A percentile compares a stretch with the other conserved stretches of the same genome.
These are phyloP conservation scores for Xerophyta viscosa DNA, from an alignment of 106 monocot species.

Conservation along the genomic window DNA sequence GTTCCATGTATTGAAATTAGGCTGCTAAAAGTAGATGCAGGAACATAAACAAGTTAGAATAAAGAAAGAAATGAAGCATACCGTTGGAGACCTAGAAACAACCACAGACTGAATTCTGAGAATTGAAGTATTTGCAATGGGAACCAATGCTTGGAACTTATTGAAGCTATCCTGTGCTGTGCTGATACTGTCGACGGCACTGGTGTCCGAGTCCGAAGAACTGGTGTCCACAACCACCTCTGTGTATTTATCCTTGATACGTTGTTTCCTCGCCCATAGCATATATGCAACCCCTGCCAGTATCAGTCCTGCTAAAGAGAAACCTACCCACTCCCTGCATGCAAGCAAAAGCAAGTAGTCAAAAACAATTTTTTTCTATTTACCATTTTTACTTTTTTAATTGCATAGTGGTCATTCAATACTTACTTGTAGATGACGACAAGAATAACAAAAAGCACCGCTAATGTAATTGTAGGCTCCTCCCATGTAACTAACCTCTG, in stretches of 20 bases:
- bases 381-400: too few species aligned
- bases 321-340: constrained; percentile 67
- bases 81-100: constrained; percentile 61
- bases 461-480: constrained; percentile 33
- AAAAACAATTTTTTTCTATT: too few species aligned
- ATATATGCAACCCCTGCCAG: constrained; percentile 33
- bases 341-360: too few species aligned
- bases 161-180: constrained; percentile 56
- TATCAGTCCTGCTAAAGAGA: constrained; percentile 26
- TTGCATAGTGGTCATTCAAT: too few species aligned
- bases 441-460: constrained; percentile 19
- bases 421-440: constrained; percentile 72
- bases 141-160: constrained; percentile 33
- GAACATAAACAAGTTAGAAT: neutral
- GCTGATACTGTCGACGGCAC: constrained; percentile 65
- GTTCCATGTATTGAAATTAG: too few species aligned
- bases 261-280: constrained; percentile 33
- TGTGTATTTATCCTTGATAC: constrained; percentile 6
- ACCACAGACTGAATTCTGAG: constrained; percentile 60
- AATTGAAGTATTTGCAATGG: constrained; percentile 42
- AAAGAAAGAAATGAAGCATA: constrained; percentile 12
- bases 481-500: constrained; percentile 50
- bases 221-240: constrained; percentile 51
- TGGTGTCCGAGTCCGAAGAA: constrained; percentile 54
- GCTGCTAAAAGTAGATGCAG: too few species aligned